A percentile compares a stretch with the other conserved stretches of the same genome.
phyloP scores from a whole-genome alignment of 768 basidiomycete species.

The Boletus vermiculosoides region DNA sequence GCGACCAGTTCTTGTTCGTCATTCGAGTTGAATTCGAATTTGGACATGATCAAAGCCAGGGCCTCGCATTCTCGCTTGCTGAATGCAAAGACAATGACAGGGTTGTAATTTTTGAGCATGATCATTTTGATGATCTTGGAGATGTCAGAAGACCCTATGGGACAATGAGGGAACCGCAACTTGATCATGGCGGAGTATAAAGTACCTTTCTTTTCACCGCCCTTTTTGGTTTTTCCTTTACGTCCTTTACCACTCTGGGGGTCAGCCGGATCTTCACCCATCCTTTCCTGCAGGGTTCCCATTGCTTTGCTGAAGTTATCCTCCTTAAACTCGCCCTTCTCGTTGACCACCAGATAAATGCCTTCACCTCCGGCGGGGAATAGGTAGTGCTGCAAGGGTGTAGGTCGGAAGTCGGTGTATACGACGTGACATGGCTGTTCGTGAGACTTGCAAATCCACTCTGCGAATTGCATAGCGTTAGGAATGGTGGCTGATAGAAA shows the following conservation, averaged over 20 bases:
- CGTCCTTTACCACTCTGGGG: constrained; percentile 78
- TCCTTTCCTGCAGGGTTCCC: constrained; percentile 81
- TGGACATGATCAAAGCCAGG: constrained; percentile 87
- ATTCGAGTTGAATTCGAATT: constrained; percentile 90
- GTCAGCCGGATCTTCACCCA: constrained; percentile 92
- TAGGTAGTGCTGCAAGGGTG: constrained; percentile 96
- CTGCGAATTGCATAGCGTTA: constrained; percentile 98
- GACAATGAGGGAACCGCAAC: constrained; percentile 7
- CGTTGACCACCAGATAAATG: constrained; percentile 97
- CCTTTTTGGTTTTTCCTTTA: constrained; percentile 92
- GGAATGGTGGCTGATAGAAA: constrained; percentile 99
- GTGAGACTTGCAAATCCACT: constrained; percentile 98
- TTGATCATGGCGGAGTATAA: background rate
- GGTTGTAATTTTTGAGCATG: constrained; percentile 96
- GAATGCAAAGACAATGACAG: constrained; percentile 98
- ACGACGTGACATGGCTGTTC: constrained; percentile 99
- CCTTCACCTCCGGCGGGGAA: constrained; percentile 97
- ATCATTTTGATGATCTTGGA: constrained; percentile 99
- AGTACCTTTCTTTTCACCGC: constrained; percentile 87
- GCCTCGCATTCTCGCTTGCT: constrained; percentile 97
- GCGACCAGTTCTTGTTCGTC: constrained; percentile 88
- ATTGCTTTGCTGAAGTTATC: constrained; percentile 98
- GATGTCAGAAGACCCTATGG: constrained; percentile 83
- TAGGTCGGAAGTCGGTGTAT: constrained; percentile 98
- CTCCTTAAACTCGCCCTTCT: constrained; percentile 94